A percentile compares a stretch with the other conserved stretches of the same genome.
phyloP scores from a whole-genome alignment of 805 yeast genomes.

The Candida boidinii region DNA sequence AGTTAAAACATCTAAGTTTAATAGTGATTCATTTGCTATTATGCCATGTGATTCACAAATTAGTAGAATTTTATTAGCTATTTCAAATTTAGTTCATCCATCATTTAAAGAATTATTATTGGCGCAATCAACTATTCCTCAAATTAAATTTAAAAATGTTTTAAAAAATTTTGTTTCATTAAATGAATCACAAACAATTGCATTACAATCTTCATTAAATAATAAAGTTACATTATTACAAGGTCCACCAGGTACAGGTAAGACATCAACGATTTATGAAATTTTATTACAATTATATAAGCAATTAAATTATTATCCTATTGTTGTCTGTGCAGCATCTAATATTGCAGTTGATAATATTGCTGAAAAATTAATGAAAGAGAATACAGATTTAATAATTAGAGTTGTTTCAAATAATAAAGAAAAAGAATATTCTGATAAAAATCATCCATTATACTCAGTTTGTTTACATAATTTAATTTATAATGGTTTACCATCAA shows the following conservation, averaged over 20 bases:
- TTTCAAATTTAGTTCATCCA: constrained; percentile 49
- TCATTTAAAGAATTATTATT: constrained; percentile 31
- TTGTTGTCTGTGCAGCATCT: constrained; percentile 67
- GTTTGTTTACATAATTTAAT: constrained; percentile 61
- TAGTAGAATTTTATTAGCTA: constrained; percentile 55
- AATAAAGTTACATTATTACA: constrained; percentile 49
- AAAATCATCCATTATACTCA: constrained; percentile 44
- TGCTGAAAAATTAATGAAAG: constrained; percentile 54
- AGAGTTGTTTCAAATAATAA: constrained; percentile 54
- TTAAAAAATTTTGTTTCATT: no score
- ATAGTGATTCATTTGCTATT: constrained; percentile 23
- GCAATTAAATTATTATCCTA: constrained; percentile 50
- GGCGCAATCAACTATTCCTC: constrained; percentile 21
- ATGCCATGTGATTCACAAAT: constrained; percentile 59
- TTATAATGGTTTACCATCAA: constrained; percentile 36
- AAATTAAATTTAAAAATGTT: constrained; percentile 42
- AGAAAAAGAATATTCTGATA: constrained; percentile 48
- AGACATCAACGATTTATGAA: constrained; percentile 79
- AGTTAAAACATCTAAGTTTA: neutral
- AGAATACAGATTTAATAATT: constrained; percentile 41
- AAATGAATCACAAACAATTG: constrained; percentile 66
- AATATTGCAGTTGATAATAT: constrained; percentile 71
- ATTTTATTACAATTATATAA: constrained; percentile 65
- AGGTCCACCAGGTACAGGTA: constrained; percentile 81
- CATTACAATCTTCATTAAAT: constrained; percentile 65